Conservation (phyloP, 257 asterid species). For the Forsythia viridissima region DNA sequence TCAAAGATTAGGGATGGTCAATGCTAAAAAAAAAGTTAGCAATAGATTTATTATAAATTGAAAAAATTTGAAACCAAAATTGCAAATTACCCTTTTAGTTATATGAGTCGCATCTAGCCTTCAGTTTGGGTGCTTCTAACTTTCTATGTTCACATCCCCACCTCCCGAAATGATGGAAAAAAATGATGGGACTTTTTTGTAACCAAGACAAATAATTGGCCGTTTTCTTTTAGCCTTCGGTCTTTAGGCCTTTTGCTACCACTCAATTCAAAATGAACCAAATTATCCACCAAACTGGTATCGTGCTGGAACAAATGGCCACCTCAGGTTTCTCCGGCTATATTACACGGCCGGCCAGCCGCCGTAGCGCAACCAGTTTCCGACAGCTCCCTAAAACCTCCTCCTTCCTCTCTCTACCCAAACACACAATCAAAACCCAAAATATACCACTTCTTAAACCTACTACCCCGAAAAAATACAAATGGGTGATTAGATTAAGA, state of each 20-base stretch:
- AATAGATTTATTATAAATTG: no score
- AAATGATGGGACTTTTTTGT: background rate
- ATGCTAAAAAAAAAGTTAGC: no score
- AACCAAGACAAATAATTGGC: background rate
- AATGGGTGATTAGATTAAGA: constrained; percentile 40
- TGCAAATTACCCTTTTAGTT: no score
- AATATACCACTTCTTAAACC: constrained; percentile 12
- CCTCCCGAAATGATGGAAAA: background rate
- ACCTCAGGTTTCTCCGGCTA: constrained; percentile 42
- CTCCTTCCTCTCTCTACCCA: constrained; percentile 24
- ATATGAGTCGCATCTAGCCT: no score
- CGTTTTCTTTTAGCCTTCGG: background rate
- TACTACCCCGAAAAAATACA: constrained; percentile 4
- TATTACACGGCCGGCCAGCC: constrained; percentile 34
- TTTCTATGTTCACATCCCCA: background rate
- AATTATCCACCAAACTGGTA: background rate
- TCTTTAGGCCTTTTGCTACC: background rate
- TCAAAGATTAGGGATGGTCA: no score
- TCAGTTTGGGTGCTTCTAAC: no score
- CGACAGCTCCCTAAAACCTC: constrained; percentile 24
- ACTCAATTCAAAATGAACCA: background rate
- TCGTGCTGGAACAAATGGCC: constrained; percentile 33
- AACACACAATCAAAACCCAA: constrained; percentile 3
- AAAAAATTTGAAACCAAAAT: no score
- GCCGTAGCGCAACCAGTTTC: constrained; percentile 37